Evolutionary conservation across 2,329 filamentous ascomycete species (phyloP).

Genomic region (Cercospora citrullina): DNA sequence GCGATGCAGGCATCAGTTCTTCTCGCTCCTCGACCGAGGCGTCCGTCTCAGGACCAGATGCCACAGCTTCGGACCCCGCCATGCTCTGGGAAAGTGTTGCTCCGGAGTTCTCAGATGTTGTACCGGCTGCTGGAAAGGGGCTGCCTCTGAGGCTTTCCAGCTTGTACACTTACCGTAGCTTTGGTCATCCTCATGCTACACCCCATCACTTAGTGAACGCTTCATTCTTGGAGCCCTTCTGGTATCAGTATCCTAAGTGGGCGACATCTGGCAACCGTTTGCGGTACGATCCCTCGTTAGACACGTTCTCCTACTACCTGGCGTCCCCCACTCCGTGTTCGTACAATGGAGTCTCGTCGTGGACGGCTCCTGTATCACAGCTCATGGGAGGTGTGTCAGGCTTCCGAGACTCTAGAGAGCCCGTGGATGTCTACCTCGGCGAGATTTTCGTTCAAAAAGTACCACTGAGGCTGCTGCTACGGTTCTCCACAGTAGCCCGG

Average conservation of each 20-base stretch:
- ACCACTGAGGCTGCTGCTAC: constrained; percentile 15
- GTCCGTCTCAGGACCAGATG: neutral
- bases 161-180: constrained; percentile 4
- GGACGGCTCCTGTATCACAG: neutral
- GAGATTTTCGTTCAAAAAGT: constrained; percentile 17
- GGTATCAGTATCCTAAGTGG: constrained; percentile 22
- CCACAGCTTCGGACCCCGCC: neutral
- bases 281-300: constrained; percentile 15
- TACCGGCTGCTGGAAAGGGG: constrained; percentile 2
- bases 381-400: neutral
- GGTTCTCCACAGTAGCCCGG: constrained; percentile 18
- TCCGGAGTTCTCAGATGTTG: neutral
- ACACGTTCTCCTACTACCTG: constrained; percentile 13
- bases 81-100: neutral
- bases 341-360: neutral
- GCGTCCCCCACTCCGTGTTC: neutral
- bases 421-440: constrained; percentile 17
- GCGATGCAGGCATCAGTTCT: neutral
- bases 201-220: neutral
- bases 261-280: constrained; percentile 8
- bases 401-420: neutral
- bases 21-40: neutral
- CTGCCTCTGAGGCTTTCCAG: constrained; percentile 3
- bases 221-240: constrained; percentile 17
- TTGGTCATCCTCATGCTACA: constrained; percentile 9